Base-by-base conservation (phyloP, 805 yeast species). In the Wickerhamomyces xylosicus region DNA sequence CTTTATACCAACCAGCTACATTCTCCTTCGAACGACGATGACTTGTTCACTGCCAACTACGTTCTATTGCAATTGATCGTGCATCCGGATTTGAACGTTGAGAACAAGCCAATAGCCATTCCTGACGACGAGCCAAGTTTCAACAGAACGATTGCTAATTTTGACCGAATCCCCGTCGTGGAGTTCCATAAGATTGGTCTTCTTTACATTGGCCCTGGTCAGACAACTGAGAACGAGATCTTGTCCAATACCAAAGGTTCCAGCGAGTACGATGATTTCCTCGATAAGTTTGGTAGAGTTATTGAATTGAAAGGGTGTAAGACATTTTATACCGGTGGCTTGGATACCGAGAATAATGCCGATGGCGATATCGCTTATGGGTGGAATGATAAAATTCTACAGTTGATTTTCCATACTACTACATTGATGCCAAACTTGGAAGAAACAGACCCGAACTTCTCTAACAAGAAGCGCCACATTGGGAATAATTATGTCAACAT, bases 401-500 rank as follows among this genome's bases (percentile, higher is more conserved):
- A 85, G 50, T 59, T 85, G 33, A 71, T 85, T 9, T 86, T 74
- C 57, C 95, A 86, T 54, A 72, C 84, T 9, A 78, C 87, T 2
- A 84, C 95, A 0, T 58, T 86, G 70, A 86, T 86, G 95, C 86
- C 89, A 3, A 64, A 68, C 37, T 48, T 46, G 31, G 43, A 38
- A 18, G 57, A 50, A 3, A 81, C 79, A 46, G 53, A 56, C 19
- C 36, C 41, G 4, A 50, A 53, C 15, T 63, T 58, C 21, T 69
- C 77, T 14, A 53, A 69, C 55, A 86, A 85, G 59, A 86, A 86
- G 58, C 63, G 87, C 40, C 96, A 86, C 54, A 81, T 86, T 45
- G 96, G 96, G 7, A 86, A 86, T 60, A 73, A 85, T 53, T 79
- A 76, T 56, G 92, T 86, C 41, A 83, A 80, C 52, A 74, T 86